Evolutionary conservation across 177 flowering plant genomes (phyloP), one percentile per base, ranked within the genome.

Genomic region (Vitis hybrid): DNA sequence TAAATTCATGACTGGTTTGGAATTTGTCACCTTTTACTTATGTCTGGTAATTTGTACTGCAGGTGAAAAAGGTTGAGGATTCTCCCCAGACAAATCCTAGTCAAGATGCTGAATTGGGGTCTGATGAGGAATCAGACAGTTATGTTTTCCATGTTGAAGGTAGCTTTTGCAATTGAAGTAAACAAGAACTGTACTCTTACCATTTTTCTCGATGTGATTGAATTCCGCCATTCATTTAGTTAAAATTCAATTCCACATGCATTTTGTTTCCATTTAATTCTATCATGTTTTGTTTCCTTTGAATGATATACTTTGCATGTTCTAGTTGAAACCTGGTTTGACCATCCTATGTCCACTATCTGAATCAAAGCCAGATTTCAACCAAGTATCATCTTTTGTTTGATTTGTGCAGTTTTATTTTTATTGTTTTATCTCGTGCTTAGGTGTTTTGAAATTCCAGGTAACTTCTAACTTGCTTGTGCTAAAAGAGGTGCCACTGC

Each of bases 61-160:
- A 92, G 96, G 94, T 86, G n/a, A 88, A 79, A 66, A 84, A 75
- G 81, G 66, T 56, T 27, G 85, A 84, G 72, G 89, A 88, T 56
- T 74, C 77, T 56, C 67, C 75, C 1, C 72, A 73, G 60, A 52
- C 60, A 21, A 32, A 61, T 72, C 11, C 67, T 62, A 70, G 64
- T 64, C 64, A 68, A 69, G 77, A 60, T 52, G 78, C 30, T 1
- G 77, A 72, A 35, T 55, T 76, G 35, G 87, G 82, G 67, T 65
- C 67, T 15, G 67, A 19, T 35, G 81, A 71, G 63, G 70, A 60
- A 71, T 55, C 72, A 64, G 89, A 86, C 59, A 64, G 27, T 65
- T 52, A 40, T 51, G 62, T 63, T 64, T 65, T 49, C 48, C 60
- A 46, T 66, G 63, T 64, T 72, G 83, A 77, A 83, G 90, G 90